A percentile compares a stretch with the other conserved stretches of the same genome.
phyloP scores from a whole-genome alignment of 768 basidiomycete genomes.

The Xerocomellus intermedius region DNA sequence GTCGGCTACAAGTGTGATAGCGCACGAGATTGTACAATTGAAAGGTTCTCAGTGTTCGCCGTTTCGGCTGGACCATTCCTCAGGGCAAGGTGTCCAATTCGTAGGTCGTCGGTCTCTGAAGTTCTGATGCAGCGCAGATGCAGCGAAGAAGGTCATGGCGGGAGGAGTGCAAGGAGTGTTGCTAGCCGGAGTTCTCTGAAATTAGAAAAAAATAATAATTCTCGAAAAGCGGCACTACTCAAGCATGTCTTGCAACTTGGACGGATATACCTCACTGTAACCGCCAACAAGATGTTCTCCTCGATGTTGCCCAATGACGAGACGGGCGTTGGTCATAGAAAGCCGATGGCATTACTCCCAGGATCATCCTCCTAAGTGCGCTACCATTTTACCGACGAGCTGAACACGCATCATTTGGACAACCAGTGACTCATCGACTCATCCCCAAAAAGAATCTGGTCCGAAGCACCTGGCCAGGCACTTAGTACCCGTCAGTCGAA shows the following conservation, averaged over 20 bases:
- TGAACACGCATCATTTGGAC: not conserved
- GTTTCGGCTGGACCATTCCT: slow-evolving; percentile 1
- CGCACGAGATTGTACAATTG: not conserved
- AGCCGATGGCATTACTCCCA: not conserved
- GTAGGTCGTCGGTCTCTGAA: slow-evolving; percentile 2
- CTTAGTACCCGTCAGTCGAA: not conserved
- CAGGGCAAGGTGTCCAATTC: not conserved
- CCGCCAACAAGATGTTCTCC: not conserved
- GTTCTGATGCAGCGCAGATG: slow-evolving; percentile 9
- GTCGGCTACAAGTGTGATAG: slow-evolving; percentile 10
- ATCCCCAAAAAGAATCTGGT: not conserved
- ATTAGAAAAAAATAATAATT: slow-evolving; percentile 33
- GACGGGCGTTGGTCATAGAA: not conserved
- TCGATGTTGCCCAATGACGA: not conserved
- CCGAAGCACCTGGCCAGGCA: too few relatives aligned
- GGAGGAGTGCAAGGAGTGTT: slow-evolving; percentile 29
- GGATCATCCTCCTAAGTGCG: not conserved
- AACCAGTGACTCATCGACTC: too few relatives aligned
- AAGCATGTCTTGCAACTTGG: slow-evolving; percentile 8
- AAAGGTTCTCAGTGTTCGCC: not conserved
- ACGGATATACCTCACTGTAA: not conserved
- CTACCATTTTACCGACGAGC: not conserved
- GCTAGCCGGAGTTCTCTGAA: slow-evolving; percentile 30
- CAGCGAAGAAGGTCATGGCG: slow-evolving; percentile 21
- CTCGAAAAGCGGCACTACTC: slow-evolving; percentile 24